Evolutionary conservation across 257 asterid species (phyloP), one percentile per base, ranked within the genome.

Genomic region (Leonotis leonurus): DNA sequence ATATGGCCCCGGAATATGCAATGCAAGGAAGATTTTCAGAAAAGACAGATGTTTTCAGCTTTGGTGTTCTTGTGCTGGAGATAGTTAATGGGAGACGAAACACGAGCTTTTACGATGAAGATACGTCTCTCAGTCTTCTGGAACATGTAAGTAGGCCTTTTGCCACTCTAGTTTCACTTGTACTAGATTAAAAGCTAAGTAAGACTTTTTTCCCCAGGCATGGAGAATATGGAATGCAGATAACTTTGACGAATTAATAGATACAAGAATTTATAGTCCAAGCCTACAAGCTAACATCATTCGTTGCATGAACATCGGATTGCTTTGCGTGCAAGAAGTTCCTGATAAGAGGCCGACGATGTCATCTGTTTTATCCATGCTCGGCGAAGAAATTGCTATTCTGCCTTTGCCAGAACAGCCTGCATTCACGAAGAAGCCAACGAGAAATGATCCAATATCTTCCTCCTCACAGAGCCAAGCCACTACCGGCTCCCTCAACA

Each of bases 51-150:
- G n/a, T n/a, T n/a, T n/a, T n/a, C n/a, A n/a, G n/a, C n/a, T n/a
- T n/a, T n/a, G n/a, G n/a, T n/a, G n/a, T n/a, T n/a, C n/a, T n/a
- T n/a, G n/a, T n/a, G n/a, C n/a, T n/a, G n/a, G n/a, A n/a, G n/a
- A n/a, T n/a, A n/a, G n/a, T n/a, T n/a, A n/a, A n/a, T n/a, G 73
- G 73, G 43, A 65, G 20, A 40, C 55, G 68, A 26, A 75, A 70
- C 24, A 66, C 56, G 8, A 56, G 71, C 37, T 75, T 70, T 39
- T 46, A 69, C 14, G 25, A 63, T 4, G 67, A 70, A 0, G 71
- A 70, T 3, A 32, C 24, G 9, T 7, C 59, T 6, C 33, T 49
- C 4, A 21, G 60, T 25, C 73, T 75, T 13, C 7, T 75, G 2
- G 54, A 22, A 60, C 27, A 54, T 16, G 80, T 65, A 75, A 65